Evolutionary conservation across 495 filamentous ascomycete species (phyloP).

Genomic region (Arthonia radiata): DNA sequence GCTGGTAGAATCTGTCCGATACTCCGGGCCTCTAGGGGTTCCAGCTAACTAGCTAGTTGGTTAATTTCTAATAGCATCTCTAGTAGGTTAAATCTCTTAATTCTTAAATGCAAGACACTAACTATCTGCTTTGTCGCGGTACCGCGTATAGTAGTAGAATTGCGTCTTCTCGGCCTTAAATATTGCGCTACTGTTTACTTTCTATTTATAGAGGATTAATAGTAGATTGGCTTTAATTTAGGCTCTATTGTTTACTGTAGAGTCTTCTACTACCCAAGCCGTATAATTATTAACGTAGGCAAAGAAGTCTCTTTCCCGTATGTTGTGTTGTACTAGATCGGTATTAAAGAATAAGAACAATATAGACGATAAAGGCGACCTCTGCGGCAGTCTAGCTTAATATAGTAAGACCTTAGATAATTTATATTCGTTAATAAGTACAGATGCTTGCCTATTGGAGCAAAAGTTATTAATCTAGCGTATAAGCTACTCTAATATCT

Average conservation of each 20-base stretch:
- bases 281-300: slow-evolving; percentile 10
- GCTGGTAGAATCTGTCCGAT: too few relatives aligned
- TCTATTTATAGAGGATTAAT: slow-evolving; percentile 7
- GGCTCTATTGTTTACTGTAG: slow-evolving; percentile 6
- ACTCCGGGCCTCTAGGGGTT: too few relatives aligned
- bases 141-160: slow-evolving; percentile 9
- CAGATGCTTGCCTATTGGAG: background rate
- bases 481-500: too few relatives aligned
- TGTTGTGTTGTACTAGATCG: slow-evolving; percentile 7
- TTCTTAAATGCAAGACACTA: too few relatives aligned
- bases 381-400: slow-evolving; percentile 10
- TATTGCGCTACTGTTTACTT: slow-evolving; percentile 4
- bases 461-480: too few relatives aligned
- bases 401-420: slow-evolving; percentile 1
- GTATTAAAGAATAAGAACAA: slow-evolving; percentile 14
- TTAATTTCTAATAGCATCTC: too few relatives aligned
- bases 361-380: slow-evolving; percentile 10
- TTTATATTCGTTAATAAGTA: slow-evolving; percentile 4
- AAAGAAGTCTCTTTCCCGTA: slow-evolving; percentile 3
- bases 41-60: too few relatives aligned
- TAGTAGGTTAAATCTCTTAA: too few relatives aligned
- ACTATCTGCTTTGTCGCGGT: slow-evolving; percentile 1
- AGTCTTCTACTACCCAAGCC: slow-evolving; percentile 6
- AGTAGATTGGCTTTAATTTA: slow-evolving; percentile 5
- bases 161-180: slow-evolving; percentile 8